Percentiles rank a stretch among this genome's conserved stretches.
Evolutionary conservation across 2,329 filamentous ascomycete genomes (phyloP).

Genomic region (Pyrenophora teres): DNA sequence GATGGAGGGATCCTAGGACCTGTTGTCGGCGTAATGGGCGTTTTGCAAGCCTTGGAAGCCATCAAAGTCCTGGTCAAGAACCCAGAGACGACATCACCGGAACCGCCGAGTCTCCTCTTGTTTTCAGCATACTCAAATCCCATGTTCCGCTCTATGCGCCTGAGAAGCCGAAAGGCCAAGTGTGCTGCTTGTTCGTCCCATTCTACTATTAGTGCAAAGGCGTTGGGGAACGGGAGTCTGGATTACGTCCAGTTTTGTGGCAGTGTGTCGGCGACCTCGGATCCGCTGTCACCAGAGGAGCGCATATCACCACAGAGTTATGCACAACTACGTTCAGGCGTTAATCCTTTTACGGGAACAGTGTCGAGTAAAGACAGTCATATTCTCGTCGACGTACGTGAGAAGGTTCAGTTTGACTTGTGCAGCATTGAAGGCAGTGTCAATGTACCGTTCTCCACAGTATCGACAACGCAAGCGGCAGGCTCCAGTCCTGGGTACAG

Average conservation of each 20-base stretch:
- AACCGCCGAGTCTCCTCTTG: slow-evolving; percentile 53
- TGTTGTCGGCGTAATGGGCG: slow-evolving; percentile 90
- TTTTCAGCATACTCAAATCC: slow-evolving; percentile 60
- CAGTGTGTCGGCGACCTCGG: slow-evolving; percentile 55
- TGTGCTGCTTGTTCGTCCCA: slow-evolving; percentile 77
- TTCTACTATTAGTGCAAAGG: slow-evolving; percentile 65
- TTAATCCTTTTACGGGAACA: slow-evolving; percentile 42
- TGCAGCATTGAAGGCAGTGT: slow-evolving; percentile 75
- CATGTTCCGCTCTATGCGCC: slow-evolving; percentile 74
- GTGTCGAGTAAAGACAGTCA: slow-evolving; percentile 49
- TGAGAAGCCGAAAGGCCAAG: slow-evolving; percentile 69
- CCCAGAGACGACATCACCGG: slow-evolving; percentile 21
- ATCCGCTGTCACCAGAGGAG: slow-evolving; percentile 65
- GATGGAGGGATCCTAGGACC: slow-evolving; percentile 93
- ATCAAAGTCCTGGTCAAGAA: slow-evolving; percentile 73
- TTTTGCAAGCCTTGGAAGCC: slow-evolving; percentile 86
- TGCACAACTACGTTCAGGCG: slow-evolving; percentile 42
- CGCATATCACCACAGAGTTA: slow-evolving; percentile 71
- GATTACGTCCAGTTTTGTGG: slow-evolving; percentile 92
- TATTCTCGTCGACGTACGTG: slow-evolving; percentile 79
- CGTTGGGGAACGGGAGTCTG: slow-evolving; percentile 66
- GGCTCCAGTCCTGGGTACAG: not conserved
- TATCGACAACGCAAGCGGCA: slow-evolving; percentile 41
- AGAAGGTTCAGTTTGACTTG: slow-evolving; percentile 82
- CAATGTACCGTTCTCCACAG: slow-evolving; percentile 70